Evolutionary conservation across 108 stramenopile species (phyloP), one percentile per base, ranked within the genome.

Genomic region (Nitzschia sp.): DNA sequence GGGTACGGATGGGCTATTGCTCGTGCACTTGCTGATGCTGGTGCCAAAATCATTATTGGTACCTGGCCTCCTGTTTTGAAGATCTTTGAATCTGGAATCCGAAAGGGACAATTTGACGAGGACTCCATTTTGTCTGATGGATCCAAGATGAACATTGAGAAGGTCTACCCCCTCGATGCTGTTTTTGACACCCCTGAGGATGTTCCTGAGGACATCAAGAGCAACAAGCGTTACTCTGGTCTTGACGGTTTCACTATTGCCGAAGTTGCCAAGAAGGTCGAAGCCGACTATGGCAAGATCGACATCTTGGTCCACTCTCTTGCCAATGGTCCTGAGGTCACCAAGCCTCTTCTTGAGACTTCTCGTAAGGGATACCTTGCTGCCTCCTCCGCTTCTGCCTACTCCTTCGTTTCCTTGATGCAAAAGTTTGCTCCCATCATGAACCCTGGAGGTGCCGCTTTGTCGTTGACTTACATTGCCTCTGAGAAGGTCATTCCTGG

Each of bases 1-100:
- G 97, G 97, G 34, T 98, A 98, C 78, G 97, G 97, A 55, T 98
- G 97, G 97, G 97, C 97, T 48, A 98, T 98, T 69, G 87, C 95
- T 60, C 91, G 90, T 74, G 89, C 92, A 14, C 83, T 97, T 53
- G 96, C 97, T 43, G 90, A 93, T 68, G 96, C 96, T 34, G 97
- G 97, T 43, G 93, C 94, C 64, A 97, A 91, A 48, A 93, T 98
- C 58, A 88, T 96, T 63, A 93, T 98, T 57, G 97, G 97, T 66
- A 98, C 97, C 14, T 98, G 97, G 97, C 97, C 97, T 17, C 97
- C 97, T 10, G 96, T 98, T 42, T 86, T 98, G 53, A 95, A 95
- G 78, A 95, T 98, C 71, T 98, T 98, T 69, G 78, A 95, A 73
- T 90, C 60, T 69, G 88, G 90, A 25, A 69, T 98, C 46, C 86